A percentile compares a stretch with the other conserved stretches of the same genome.
Evolutionary conservation across 306 rosid genomes (phyloP).

Genomic region (Phaseolus lunatus): DNA sequence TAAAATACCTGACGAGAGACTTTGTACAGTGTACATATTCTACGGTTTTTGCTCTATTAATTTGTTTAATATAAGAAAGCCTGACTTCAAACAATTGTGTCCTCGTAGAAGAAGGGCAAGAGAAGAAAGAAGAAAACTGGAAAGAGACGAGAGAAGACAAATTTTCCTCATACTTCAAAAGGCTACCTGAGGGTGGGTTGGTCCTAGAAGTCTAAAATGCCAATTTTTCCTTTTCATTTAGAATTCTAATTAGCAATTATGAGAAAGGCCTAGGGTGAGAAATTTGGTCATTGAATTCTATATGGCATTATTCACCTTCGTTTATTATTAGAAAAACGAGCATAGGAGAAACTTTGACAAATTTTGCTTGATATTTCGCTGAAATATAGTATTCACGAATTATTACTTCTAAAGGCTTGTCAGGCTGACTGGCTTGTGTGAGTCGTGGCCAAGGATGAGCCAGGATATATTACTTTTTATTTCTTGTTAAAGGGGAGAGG

Average conservation of each 20-base stretch:
- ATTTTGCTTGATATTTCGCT: background rate
- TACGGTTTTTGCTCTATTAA: slow-evolving; percentile 37
- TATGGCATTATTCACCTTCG: background rate
- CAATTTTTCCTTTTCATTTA: slow-evolving; percentile 44
- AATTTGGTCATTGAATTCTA: background rate
- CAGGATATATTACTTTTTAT: background rate
- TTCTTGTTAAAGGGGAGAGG: slow-evolving; percentile 25
- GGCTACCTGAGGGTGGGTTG: slow-evolving; percentile 59
- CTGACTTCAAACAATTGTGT: slow-evolving; percentile 53
- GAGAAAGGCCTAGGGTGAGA: slow-evolving; percentile 23
- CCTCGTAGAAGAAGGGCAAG: slow-evolving; percentile 55
- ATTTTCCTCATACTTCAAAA: slow-evolving; percentile 50
- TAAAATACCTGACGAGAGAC: slow-evolving; percentile 27
- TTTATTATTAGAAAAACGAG: background rate
- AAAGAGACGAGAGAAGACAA: slow-evolving; percentile 51
- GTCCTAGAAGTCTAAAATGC: slow-evolving; percentile 54
- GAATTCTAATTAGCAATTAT: slow-evolving; percentile 43
- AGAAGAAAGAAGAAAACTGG: slow-evolving; percentile 56
- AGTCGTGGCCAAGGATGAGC: slow-evolving; percentile 7
- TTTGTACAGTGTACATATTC: slow-evolving; percentile 35
- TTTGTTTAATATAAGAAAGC: slow-evolving; percentile 41
- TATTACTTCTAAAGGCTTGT: background rate
- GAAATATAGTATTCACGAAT: background rate
- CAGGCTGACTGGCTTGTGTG: background rate
- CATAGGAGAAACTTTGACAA: background rate